Conservation (phyloP, 2,329 filamentous ascomycete species). For the Botryotinia globosa region DNA sequence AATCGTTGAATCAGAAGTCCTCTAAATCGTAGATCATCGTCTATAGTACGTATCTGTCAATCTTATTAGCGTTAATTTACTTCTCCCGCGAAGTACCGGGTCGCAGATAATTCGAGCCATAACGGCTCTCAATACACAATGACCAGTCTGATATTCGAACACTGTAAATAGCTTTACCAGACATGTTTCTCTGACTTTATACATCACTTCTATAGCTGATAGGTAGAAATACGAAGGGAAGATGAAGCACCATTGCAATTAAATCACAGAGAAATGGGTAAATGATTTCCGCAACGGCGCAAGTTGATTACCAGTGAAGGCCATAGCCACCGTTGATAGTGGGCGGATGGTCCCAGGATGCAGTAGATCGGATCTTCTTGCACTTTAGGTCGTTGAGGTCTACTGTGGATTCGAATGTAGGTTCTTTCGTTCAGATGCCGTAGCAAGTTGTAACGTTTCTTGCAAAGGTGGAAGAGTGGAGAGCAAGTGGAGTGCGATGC, state of each 20-base stretch:
- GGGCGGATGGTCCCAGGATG: constrained; percentile 2
- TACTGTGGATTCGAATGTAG: not conserved
- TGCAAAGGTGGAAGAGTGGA: not conserved
- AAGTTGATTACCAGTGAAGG: not conserved
- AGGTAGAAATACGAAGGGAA: not conserved
- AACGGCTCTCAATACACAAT: not conserved
- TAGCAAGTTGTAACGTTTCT: not conserved
- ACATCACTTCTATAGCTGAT: not conserved
- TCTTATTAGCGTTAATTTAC: not conserved
- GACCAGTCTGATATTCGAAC: not conserved
- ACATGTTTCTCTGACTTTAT: too few species aligned
- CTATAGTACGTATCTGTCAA: not conserved
- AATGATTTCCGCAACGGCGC: not conserved
- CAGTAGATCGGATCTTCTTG: constrained; percentile 12
- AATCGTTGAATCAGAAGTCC: not conserved
- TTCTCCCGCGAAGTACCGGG: not conserved
- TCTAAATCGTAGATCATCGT: constrained; percentile 8
- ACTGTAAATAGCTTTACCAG: not conserved
- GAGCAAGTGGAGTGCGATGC: not conserved
- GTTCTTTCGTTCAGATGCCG: not conserved
- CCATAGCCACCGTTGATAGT: constrained; percentile 5
- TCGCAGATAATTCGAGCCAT: not conserved
- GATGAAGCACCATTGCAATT: not conserved
- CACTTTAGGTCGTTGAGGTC: not conserved
- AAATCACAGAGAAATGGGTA: not conserved